Evolutionary conservation across 768 basidiomycete species (phyloP), one percentile per base, ranked within the genome.

Genomic region (Tephrocybe sp.): DNA sequence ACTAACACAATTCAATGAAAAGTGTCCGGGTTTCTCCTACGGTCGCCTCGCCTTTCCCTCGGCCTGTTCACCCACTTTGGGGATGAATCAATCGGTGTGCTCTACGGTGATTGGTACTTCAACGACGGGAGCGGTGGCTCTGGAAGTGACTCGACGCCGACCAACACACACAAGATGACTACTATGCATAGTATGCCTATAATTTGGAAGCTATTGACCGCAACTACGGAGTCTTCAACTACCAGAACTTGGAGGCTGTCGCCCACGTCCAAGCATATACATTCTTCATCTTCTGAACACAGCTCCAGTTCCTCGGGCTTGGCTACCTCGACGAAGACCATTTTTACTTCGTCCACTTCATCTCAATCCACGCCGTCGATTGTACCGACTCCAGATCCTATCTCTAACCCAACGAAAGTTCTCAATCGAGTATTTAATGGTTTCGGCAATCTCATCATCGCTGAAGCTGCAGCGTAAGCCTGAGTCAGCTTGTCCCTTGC

Each of bases 21-120:
- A 85, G 78, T 89, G 87, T 64, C 80, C 80, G 35, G 77, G 78
- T 14, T 87, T 84, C 59, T 74, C 75, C 1, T 77, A 66, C 42
- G 78, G 76, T 13, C 83, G 75, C 12, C 75, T 88, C 33, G 85
- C 61, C 64, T 87, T 33, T 74, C 77, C 11, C 65, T 66, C 23
- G 76, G 79, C 17, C 71, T 86, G 30, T 86, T 88, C 71, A 57
- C 56, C 6, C 74, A 63, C 66, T 82, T 87, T 53, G 77, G 73
- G 0, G 46, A 63, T 31, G 60, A 65, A 48, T 65, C 60, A 43
- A 62, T 57, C 5, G 84, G 83, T 36, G 68, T 78, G 13, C 67
- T 84, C 55, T 68, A 72, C 46, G 80, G 78, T 49, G 55, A 61
- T 10, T 86, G 84, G 84, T 63, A 62, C 42, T 76, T 70, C 58